phyloP scores from a whole-genome alignment of 169 alveolate genomes.

The Toxoplasma gondii region DNA sequence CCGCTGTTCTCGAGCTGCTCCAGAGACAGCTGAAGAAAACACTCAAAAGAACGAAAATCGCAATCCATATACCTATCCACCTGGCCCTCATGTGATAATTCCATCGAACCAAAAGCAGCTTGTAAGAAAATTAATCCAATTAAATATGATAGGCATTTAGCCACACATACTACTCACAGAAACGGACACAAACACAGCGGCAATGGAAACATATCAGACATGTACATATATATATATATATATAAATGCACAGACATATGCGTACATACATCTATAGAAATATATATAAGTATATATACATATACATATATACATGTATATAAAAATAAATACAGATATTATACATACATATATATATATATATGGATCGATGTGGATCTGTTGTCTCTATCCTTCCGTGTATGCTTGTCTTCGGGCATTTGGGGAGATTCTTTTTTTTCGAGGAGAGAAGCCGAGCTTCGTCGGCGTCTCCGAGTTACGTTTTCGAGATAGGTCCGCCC shows the following conservation, averaged over 20 bases:
- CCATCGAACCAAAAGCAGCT: too few species aligned
- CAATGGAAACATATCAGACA: neutral
- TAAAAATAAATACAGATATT: too few species aligned
- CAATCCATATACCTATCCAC: neutral
- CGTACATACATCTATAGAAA: neutral
- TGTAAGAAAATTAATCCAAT: too few species aligned
- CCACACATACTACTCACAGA: too few species aligned
- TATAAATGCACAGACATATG: neutral
- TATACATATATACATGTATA: neutral
- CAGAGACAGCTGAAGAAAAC: slow-evolving; percentile 52
- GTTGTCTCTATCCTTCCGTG: too few species aligned
- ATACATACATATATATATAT: neutral
- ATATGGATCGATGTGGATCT: neutral
- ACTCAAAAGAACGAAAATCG: neutral
- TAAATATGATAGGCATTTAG: neutral
- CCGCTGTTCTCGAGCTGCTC: slow-evolving; percentile 84
- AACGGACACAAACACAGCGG: neutral
- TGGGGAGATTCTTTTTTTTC: too few species aligned
- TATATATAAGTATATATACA: neutral
- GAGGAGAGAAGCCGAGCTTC: too few species aligned
- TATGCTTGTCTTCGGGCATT: too few species aligned
- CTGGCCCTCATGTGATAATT: too few species aligned
- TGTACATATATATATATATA: neutral
- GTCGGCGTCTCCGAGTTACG: too few species aligned
- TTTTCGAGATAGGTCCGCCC: too few species aligned